phyloP scores from a whole-genome alignment of 306 rosid species.

The Pyrus betulifolia region DNA sequence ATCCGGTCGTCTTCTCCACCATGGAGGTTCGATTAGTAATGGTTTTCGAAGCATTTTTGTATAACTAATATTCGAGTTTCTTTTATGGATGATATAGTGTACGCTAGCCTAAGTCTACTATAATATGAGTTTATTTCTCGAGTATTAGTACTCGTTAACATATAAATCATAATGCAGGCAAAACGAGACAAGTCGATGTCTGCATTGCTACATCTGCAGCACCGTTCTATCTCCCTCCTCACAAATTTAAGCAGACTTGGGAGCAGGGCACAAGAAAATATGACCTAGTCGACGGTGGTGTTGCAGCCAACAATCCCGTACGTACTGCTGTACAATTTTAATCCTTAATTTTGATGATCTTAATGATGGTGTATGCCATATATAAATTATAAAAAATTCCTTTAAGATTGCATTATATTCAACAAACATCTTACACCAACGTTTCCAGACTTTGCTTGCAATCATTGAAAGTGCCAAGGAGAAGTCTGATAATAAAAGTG shows the following conservation, averaged over 20 bases:
- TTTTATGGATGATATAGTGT: too few relatives aligned
- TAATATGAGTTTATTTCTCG: too few relatives aligned
- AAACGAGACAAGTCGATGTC: too few relatives aligned
- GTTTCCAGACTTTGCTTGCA: background rate
- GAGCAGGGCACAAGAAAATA: background rate
- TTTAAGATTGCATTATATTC: background rate
- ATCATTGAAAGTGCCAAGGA: background rate
- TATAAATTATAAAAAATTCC: too few relatives aligned
- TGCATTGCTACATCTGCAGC: too few relatives aligned
- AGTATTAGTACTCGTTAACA: too few relatives aligned
- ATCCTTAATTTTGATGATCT: too few relatives aligned
- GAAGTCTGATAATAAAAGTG: background rate
- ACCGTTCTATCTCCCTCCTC: background rate
- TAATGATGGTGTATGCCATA: too few relatives aligned
- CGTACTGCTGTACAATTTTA: background rate
- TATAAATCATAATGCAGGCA: too few relatives aligned
- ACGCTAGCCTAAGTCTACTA: too few relatives aligned
- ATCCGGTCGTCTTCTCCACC: background rate
- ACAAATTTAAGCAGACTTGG: accelerated
- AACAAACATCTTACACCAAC: background rate
- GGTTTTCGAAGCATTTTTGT: too few relatives aligned
- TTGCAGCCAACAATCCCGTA: background rate
- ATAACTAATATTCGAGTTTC: too few relatives aligned
- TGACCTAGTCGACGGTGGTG: background rate
- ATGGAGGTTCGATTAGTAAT: background rate